These are phyloP conservation scores for Tetrahymena thermophila DNA, from an alignment of 73 alveolate species.

Conservation along the genomic window DNA sequence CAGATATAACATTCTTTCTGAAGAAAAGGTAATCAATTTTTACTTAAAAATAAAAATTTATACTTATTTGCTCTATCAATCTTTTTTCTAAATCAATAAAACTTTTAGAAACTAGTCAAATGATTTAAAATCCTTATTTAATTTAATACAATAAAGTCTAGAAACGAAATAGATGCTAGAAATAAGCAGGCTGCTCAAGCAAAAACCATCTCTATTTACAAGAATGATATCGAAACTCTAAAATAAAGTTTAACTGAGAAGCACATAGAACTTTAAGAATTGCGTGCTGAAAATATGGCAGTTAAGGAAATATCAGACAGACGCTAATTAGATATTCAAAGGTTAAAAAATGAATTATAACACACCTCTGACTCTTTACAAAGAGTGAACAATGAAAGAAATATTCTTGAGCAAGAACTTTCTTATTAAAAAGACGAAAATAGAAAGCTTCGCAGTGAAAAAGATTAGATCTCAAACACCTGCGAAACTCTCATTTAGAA, in stretches of 20 bases:
- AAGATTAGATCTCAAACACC: background rate
- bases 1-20: constrained; percentile 32
- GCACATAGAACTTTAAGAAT: constrained; percentile 33
- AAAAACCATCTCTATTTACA: constrained; percentile 10
- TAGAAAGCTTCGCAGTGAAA: constrained; percentile 24
- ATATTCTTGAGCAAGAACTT: background rate
- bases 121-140: background rate
- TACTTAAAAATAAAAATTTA: background rate
- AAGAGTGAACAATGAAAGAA: background rate
- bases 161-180: constrained; percentile 36
- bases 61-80: too few species aligned
- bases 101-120: too few species aligned
- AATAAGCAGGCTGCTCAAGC: constrained; percentile 20
- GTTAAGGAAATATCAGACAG: constrained; percentile 36
- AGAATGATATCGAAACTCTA: constrained; percentile 36
- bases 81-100: background rate
- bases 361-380: background rate
- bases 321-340: constrained; percentile 9
- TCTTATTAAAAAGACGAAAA: constrained; percentile 4
- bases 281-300: constrained; percentile 38
- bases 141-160: background rate
- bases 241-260: constrained; percentile 25
- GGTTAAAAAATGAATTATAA: constrained; percentile 12
- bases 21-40: constrained; percentile 14
- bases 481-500: background rate